Evolutionary conservation across 768 basidiomycete genomes (phyloP).

Genomic region (Russula lepida): DNA sequence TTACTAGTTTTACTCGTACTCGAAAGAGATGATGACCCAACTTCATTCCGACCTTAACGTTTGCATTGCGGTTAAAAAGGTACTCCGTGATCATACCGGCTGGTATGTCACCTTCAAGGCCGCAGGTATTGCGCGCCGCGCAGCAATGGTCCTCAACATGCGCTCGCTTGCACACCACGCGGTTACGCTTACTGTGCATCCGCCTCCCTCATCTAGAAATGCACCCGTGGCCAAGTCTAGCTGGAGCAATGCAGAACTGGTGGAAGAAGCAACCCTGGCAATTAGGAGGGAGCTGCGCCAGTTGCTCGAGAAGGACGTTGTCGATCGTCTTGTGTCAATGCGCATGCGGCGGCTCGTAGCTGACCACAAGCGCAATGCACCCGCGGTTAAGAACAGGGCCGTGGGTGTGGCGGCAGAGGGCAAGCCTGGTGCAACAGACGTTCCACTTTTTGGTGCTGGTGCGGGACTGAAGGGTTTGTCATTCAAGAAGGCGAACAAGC

Average conservation of each 20-base stretch:
- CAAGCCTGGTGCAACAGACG: slow-evolving; percentile 29
- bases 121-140: slow-evolving; percentile 53
- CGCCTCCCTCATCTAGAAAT: slow-evolving; percentile 34
- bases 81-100: slow-evolving; percentile 59
- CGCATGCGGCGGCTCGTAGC: slow-evolving; percentile 45
- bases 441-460: slow-evolving; percentile 32
- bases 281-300: slow-evolving; percentile 49
- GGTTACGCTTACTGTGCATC: slow-evolving; percentile 47
- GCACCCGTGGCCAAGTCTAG: slow-evolving; percentile 30
- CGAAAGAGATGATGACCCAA: neutral
- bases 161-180: slow-evolving; percentile 52
- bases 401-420: slow-evolving; percentile 12
- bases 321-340: slow-evolving; percentile 48
- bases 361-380: slow-evolving; percentile 41
- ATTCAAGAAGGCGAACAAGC: slow-evolving; percentile 38
- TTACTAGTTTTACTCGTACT: neutral
- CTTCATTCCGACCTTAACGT: neutral
- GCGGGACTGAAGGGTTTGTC: slow-evolving; percentile 40
- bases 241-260: slow-evolving; percentile 48
- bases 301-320: slow-evolving; percentile 56
- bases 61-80: slow-evolving; percentile 31
- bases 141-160: slow-evolving; percentile 52
- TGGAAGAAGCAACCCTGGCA: slow-evolving; percentile 46
- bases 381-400: slow-evolving; percentile 25
- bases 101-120: slow-evolving; percentile 79